phyloP scores from a whole-genome alignment of 2,329 filamentous ascomycete species.

The Aureobasidium sp. region DNA sequence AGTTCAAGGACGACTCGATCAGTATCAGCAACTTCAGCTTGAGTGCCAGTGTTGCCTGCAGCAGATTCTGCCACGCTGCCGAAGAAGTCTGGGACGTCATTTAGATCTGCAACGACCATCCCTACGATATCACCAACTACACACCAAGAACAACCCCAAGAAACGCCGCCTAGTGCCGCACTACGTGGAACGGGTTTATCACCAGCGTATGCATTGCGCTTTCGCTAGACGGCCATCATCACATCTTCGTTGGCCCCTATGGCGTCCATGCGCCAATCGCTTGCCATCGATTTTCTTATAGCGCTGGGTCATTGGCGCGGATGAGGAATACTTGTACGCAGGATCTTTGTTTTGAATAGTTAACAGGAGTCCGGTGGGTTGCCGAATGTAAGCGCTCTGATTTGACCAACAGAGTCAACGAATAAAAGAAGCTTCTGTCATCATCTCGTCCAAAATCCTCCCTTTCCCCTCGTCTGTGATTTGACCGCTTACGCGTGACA shows the following conservation, averaged over 20 bases:
- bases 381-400: not conserved
- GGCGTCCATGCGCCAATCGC: not conserved
- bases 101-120: conserved; percentile 42
- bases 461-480: not conserved
- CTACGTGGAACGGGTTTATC: not conserved
- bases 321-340: not conserved
- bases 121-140: not conserved
- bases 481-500: not conserved
- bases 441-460: not conserved
- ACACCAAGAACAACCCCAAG: not conserved
- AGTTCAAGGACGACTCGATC: conserved; percentile 92
- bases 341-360: not conserved
- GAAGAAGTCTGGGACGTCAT: conserved; percentile 95
- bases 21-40: conserved; percentile 97
- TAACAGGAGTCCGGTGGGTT: not conserved
- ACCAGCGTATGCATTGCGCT: not conserved
- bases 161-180: not conserved
- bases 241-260: not conserved
- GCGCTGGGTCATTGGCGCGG: not conserved
- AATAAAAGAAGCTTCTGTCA: not conserved
- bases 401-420: not conserved
- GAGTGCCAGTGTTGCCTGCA: conserved; percentile 95
- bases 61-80: conserved; percentile 98
- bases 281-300: not conserved
- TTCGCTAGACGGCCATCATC: not conserved